phyloP scores from a whole-genome alignment of 192 early-diverging fungal species.

The Dimargaris xerosporica region DNA sequence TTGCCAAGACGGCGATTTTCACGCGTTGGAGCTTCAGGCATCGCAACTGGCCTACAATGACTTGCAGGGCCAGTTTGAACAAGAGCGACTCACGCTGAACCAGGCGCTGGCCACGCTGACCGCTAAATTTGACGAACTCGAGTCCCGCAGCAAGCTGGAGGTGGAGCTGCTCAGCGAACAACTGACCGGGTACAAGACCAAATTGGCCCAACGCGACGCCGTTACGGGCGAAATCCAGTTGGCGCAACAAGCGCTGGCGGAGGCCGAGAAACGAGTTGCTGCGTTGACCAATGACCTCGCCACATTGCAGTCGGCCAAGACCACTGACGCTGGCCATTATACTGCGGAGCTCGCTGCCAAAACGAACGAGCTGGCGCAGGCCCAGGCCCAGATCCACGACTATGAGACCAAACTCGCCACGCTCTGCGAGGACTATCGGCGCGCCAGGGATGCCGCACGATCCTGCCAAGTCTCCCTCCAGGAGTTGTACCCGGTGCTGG shows the following conservation, averaged over 20 bases:
- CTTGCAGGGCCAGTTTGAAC: background rate
- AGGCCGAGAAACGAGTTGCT: background rate
- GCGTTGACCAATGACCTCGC: background rate
- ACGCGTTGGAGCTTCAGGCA: background rate
- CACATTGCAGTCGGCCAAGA: too few relatives aligned
- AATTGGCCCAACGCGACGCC: background rate
- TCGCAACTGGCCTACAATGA: background rate
- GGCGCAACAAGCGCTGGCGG: background rate
- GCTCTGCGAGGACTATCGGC: too few relatives aligned
- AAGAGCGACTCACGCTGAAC: background rate
- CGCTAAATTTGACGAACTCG: background rate
- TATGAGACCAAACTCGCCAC: background rate
- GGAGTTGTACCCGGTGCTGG: too few relatives aligned
- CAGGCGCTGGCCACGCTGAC: background rate
- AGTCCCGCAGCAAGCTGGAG: constrained; percentile 5
- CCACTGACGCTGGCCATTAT: too few relatives aligned
- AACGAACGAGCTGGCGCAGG: background rate
- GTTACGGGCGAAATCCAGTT: background rate
- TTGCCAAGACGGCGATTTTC: background rate
- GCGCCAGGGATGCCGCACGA: too few relatives aligned
- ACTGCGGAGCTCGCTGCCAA: background rate
- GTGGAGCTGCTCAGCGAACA: constrained; percentile 6
- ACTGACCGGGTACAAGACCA: background rate
- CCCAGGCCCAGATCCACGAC: background rate
- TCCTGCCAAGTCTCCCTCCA: too few relatives aligned